These are phyloP conservation scores for Hawksworthiomyces lignivorus DNA, from an alignment of 2,329 filamentous ascomycete genomes.

Conservation along the genomic window DNA sequence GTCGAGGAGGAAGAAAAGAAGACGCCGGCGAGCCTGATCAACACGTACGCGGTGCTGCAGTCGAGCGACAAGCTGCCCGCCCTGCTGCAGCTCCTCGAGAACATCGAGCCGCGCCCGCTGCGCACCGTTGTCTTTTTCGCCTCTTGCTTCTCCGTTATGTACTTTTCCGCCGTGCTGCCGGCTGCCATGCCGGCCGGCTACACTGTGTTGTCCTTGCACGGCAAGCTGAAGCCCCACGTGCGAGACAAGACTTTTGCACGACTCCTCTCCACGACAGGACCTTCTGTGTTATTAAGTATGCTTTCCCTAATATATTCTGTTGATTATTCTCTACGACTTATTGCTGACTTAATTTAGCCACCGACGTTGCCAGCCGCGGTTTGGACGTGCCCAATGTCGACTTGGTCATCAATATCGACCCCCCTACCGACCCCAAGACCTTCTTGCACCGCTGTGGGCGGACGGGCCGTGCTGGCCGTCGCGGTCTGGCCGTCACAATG, in stretches of 20 bases:
- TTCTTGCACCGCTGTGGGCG: slow-evolving; percentile 92
- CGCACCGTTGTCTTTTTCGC: slow-evolving; percentile 89
- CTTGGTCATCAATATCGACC: slow-evolving; percentile 83
- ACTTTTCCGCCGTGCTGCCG: slow-evolving; percentile 77
- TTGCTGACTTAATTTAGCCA: slow-evolving; percentile 29
- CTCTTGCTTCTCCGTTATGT: slow-evolving; percentile 90
- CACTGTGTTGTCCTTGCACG: slow-evolving; percentile 73
- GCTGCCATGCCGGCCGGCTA: slow-evolving; percentile 61
- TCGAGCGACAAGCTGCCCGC: slow-evolving; percentile 75
- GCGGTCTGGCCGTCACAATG: slow-evolving; percentile 78
- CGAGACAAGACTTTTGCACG: slow-evolving; percentile 79
- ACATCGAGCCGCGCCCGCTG: slow-evolving; percentile 65
- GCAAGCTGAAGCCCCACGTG: slow-evolving; percentile 82
- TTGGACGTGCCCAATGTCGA: slow-evolving; percentile 90
- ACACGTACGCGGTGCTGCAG: slow-evolving; percentile 72
- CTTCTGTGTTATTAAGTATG: slow-evolving; percentile 66
- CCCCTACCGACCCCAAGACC: slow-evolving; percentile 76
- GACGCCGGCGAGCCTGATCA: slow-evolving; percentile 86
- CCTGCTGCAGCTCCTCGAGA: slow-evolving; percentile 60
- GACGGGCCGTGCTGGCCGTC: slow-evolving; percentile 80
- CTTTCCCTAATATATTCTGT: not conserved
- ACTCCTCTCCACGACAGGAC: slow-evolving; percentile 67
- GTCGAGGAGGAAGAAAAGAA: slow-evolving; percentile 66
- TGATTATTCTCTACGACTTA: not conserved
- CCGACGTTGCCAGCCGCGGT: slow-evolving; percentile 81